Evolutionary conservation across 1,284 basidiomycete species (phyloP), one percentile per base, ranked within the genome.

Genomic region (Boletus sp.): DNA sequence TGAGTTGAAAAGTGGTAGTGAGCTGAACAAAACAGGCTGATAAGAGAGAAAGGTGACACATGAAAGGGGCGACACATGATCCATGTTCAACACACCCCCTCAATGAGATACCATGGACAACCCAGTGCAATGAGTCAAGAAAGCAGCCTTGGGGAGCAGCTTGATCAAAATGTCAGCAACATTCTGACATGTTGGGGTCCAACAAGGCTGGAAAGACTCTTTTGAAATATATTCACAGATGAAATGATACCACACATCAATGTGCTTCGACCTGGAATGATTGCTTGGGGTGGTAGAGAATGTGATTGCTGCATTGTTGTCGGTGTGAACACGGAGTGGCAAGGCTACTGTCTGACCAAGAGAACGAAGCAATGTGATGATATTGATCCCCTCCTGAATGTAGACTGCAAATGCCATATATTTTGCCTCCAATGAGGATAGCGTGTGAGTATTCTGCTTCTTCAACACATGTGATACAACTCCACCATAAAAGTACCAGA

Each of bases 61-160:
- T n/a, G n/a, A n/a, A n/a, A n/a, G n/a, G n/a, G n/a, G n/a, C n/a
- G n/a, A n/a, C n/a, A n/a, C n/a, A n/a, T n/a, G n/a, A n/a, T n/a
- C n/a, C n/a, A n/a, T n/a, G n/a, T 47, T 30, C 49, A 51, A 51
- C 49, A 51, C 48, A 50, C 48, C 49, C 49, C 49, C 49, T 51
- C 31, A 51, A 33, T 16, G 16, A 35, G 49, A 25, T 17, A 51
- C 49, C 21, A 51, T 10, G 3, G 49, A 35, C 3, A 51, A 16
- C 2, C 13, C 49, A 10, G n/a, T 25, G 6, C 16, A 6, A 37
- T 51, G 49, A 14, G n/a, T 3, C 6, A 14, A 2, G 16, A 51
- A 51, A 9, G 23, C 35, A 14, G 35, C 35, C 9, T 35, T 2
- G 2, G 33, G 31, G 4, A 51, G 33, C 0, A 33, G 28, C 23